A percentile compares a stretch with the other conserved stretches of the same genome.
Evolutionary conservation across 129 eudicot species (phyloP).

Genomic region (Lactuca saligna): DNA sequence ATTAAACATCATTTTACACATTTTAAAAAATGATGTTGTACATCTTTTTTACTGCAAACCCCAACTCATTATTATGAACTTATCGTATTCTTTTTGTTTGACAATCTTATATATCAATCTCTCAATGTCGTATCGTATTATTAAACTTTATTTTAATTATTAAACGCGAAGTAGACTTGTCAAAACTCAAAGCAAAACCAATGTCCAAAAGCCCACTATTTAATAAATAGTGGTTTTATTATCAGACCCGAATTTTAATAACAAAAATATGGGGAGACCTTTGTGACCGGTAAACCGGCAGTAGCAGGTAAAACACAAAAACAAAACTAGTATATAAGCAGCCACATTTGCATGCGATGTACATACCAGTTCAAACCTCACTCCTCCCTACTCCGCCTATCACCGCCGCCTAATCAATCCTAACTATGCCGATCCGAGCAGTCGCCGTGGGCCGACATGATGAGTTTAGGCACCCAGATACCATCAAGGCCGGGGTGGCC

Average conservation of each 20-base stretch:
- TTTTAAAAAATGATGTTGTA: no score
- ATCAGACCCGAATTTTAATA: background rate
- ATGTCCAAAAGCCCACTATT: background rate
- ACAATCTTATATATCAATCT: no score
- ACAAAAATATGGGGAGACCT: background rate
- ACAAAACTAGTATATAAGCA: slow-evolving; percentile 27
- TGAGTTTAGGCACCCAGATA: slow-evolving; percentile 40
- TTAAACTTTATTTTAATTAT: no score
- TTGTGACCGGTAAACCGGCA: slow-evolving; percentile 38
- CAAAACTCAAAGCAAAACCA: background rate
- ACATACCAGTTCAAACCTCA: slow-evolving; percentile 17
- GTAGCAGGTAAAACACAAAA: slow-evolving; percentile 19
- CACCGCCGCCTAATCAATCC: slow-evolving; percentile 12
- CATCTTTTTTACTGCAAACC: no score
- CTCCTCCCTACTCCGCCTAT: background rate
- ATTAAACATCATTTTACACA: no score
- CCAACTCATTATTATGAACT: no score
- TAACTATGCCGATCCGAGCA: slow-evolving; percentile 46
- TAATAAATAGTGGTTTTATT: no score
- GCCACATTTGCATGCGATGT: slow-evolving; percentile 27
- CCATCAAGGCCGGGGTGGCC: slow-evolving; percentile 52
- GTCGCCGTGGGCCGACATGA: slow-evolving; percentile 43
- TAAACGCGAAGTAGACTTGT: background rate
- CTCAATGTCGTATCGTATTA: no score
- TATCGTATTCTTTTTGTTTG: no score